Evolutionary conservation across 805 yeast genomes (phyloP).

Genomic region (Millerozyma miso): DNA sequence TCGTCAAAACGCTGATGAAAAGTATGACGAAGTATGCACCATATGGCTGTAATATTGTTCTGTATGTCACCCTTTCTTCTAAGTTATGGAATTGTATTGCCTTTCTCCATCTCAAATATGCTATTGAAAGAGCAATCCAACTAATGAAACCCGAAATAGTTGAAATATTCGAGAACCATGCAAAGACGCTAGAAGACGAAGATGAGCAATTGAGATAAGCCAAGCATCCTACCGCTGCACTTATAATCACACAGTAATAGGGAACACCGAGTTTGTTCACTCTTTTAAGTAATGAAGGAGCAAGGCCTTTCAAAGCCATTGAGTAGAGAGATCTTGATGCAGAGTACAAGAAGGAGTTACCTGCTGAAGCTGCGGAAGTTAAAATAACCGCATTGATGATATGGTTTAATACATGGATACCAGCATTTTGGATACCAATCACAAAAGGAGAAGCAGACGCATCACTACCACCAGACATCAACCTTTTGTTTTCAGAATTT

Average conservation of each 20-base stretch:
- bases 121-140: constrained; percentile 52
- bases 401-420: constrained; percentile 54
- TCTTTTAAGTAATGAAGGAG: constrained; percentile 31
- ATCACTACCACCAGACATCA: constrained; percentile 23
- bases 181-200: constrained; percentile 50
- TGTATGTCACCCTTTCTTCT: constrained; percentile 55
- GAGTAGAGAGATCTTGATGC: constrained; percentile 41
- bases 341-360: constrained; percentile 40
- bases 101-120: constrained; percentile 61
- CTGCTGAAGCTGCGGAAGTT: constrained; percentile 51
- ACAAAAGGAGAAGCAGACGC: constrained; percentile 68
- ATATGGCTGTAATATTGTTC: constrained; percentile 52
- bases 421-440: constrained; percentile 59
- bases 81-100: constrained; percentile 54
- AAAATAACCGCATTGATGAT: constrained; percentile 60
- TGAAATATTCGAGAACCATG: constrained; percentile 62
- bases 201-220: constrained; percentile 54
- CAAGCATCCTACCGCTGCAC: constrained; percentile 40
- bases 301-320: constrained; percentile 35
- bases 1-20: constrained; percentile 47
- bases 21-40: constrained; percentile 53
- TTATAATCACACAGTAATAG: constrained; percentile 25
- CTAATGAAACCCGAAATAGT: constrained; percentile 65
- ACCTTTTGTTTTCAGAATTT: constrained; percentile 20
- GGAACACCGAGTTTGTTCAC: constrained; percentile 45